phyloP scores from a whole-genome alignment of 2,329 filamentous ascomycete species.

The Botrytis medusae region DNA sequence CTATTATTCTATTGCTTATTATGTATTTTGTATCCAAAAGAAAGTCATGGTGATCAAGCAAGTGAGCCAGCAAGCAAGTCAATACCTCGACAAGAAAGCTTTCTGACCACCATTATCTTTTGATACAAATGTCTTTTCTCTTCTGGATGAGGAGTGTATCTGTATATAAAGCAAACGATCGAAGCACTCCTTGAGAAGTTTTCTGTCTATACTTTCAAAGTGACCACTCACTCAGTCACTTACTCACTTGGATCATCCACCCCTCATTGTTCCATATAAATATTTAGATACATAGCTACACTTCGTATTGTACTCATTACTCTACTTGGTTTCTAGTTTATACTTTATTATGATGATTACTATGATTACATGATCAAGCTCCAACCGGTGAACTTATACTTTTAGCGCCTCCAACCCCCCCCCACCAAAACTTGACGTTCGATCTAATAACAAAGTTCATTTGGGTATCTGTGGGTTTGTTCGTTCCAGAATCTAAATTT shows the following conservation, averaged over 20 bases:
- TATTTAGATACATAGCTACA: neutral
- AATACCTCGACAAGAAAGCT: neutral
- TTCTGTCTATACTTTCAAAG: neutral
- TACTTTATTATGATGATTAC: neutral
- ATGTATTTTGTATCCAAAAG: neutral
- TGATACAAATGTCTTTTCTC: neutral
- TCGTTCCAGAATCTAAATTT: constrained; percentile 1
- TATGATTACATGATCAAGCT: neutral
- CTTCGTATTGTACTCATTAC: neutral
- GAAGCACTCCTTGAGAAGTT: neutral
- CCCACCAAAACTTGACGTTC: neutral
- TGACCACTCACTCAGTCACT: neutral
- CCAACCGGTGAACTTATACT: neutral
- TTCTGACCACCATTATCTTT: neutral
- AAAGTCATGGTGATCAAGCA: neutral
- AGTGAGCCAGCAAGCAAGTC: neutral
- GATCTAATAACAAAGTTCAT: neutral
- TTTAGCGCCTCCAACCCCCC: neutral
- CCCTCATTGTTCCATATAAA: neutral
- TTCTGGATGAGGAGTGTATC: neutral
- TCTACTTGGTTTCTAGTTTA: neutral
- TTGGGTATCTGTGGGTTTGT: neutral
- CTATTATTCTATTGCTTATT: neutral
- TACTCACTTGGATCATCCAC: neutral
- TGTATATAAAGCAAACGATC: neutral